Percentiles rank a stretch among this genome's conserved stretches.
Evolutionary conservation across 768 basidiomycete genomes (phyloP).

Genomic region (Daedaleopsis nitida): DNA sequence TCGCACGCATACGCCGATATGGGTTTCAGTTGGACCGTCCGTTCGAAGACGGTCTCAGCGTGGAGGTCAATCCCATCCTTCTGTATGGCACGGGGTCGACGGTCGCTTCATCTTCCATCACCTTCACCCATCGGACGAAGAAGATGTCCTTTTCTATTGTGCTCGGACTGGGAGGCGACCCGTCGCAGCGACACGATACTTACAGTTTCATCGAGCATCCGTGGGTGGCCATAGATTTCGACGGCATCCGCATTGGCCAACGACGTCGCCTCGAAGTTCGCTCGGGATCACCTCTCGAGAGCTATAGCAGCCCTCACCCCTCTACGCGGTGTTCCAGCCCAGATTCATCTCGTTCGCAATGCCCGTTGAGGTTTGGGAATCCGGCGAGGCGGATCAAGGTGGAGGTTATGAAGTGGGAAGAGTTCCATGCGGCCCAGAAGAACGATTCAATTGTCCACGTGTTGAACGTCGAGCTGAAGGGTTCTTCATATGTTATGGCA

Average conservation of each 20-base stretch:
- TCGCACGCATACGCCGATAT: not conserved
- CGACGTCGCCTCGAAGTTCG: not conserved
- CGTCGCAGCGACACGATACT: not conserved
- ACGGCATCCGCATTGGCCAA: not conserved
- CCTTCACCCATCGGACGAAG: too few relatives aligned
- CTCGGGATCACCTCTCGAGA: too few relatives aligned
- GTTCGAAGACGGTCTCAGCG: not conserved
- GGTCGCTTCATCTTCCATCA: not conserved
- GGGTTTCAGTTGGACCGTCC: not conserved
- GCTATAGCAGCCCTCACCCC: too few relatives aligned
- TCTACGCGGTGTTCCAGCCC: too few relatives aligned
- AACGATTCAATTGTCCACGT: not conserved
- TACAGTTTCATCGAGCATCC: not conserved
- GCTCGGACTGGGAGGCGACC: not conserved
- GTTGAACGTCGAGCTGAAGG: not conserved
- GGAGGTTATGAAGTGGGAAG: not conserved
- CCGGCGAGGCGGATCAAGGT: not conserved
- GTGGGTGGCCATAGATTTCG: not conserved
- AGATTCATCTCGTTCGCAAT: too few relatives aligned
- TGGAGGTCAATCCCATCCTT: not conserved
- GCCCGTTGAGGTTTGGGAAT: not conserved
- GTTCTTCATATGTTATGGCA: not conserved
- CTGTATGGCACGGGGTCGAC: not conserved
- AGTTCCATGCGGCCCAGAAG: not conserved
- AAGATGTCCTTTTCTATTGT: not conserved